Conservation (phyloP, 345 rosid species). For the Syzygium jambos region DNA sequence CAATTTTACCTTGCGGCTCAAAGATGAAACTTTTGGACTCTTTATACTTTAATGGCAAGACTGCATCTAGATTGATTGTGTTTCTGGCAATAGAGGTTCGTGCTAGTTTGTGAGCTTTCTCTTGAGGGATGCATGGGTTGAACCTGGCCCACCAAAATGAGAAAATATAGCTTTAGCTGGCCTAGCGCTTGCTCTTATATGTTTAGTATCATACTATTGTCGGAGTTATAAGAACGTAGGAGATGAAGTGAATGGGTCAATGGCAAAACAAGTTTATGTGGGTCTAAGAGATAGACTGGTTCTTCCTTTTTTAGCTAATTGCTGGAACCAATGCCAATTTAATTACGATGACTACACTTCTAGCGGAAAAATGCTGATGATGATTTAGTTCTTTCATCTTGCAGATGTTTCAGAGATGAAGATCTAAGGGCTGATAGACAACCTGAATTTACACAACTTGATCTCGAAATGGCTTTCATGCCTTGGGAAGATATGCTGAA, state of each 20-base stretch:
- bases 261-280: background rate
- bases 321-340: background rate
- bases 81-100: background rate
- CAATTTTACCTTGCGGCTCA: background rate
- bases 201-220: background rate
- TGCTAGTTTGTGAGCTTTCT: background rate
- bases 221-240: background rate
- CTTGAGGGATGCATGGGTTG: background rate
- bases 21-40: background rate
- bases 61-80: background rate
- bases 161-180: background rate
- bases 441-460: constrained; percentile 98
- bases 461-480: constrained; percentile 91
- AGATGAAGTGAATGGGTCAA: background rate
- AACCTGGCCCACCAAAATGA: background rate
- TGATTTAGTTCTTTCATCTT: background rate
- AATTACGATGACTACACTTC: background rate
- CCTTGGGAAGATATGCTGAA: constrained; percentile 84
- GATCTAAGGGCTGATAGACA: constrained; percentile 98
- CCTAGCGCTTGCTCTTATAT: background rate
- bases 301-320: background rate
- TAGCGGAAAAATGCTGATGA: background rate
- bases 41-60: background rate
- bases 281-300: background rate
- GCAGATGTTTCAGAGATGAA: constrained; percentile 96